Percentiles rank a stretch among this genome's conserved stretches.
Conservation (phyloP, 768 basidiomycete species). For the Dentipellis fragilis region DNA sequence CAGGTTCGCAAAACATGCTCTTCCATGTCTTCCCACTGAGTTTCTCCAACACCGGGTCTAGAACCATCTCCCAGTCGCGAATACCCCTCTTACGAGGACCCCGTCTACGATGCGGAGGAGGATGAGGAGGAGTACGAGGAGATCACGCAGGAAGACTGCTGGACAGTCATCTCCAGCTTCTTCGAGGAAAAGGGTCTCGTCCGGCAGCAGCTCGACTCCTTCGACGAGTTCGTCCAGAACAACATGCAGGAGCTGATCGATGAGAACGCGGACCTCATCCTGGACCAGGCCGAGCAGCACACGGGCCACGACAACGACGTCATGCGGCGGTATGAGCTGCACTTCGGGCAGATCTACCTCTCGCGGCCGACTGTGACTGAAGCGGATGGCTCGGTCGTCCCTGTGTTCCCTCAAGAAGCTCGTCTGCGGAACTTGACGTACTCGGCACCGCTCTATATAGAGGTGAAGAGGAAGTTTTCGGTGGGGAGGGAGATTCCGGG, state of each 20-base stretch:
- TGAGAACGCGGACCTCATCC: slow-evolving; percentile 88
- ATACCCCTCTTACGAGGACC: slow-evolving; percentile 39
- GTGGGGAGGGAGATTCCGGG: slow-evolving; percentile 75
- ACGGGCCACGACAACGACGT: slow-evolving; percentile 73
- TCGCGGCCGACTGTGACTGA: slow-evolving; percentile 93
- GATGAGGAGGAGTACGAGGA: slow-evolving; percentile 58
- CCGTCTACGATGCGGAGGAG: slow-evolving; percentile 37
- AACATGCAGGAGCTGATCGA: slow-evolving; percentile 99
- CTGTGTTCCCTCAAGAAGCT: slow-evolving; percentile 95
- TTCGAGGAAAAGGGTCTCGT: slow-evolving; percentile 97
- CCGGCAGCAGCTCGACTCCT: slow-evolving; percentile 94
- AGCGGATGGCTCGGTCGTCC: slow-evolving; percentile 86
- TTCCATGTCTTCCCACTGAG: neutral
- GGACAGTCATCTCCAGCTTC: slow-evolving; percentile 93
- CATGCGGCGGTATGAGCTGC: slow-evolving; percentile 92
- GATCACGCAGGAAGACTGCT: slow-evolving; percentile 89
- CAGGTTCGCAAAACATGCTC: slow-evolving; percentile 10
- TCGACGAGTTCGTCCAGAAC: slow-evolving; percentile 98
- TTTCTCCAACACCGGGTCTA: neutral
- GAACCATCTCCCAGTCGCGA: slow-evolving; percentile 12
- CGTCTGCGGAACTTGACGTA: slow-evolving; percentile 92
- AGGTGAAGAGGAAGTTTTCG: slow-evolving; percentile 83
- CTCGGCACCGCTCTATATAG: slow-evolving; percentile 90
- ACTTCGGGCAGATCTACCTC: slow-evolving; percentile 96
- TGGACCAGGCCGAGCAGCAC: slow-evolving; percentile 95